A percentile compares a stretch with the other conserved stretches of the same genome.
These are phyloP conservation scores for Scheffersomyces quercinus DNA, from an alignment of 1,139 yeast species.

Conservation along the genomic window DNA sequence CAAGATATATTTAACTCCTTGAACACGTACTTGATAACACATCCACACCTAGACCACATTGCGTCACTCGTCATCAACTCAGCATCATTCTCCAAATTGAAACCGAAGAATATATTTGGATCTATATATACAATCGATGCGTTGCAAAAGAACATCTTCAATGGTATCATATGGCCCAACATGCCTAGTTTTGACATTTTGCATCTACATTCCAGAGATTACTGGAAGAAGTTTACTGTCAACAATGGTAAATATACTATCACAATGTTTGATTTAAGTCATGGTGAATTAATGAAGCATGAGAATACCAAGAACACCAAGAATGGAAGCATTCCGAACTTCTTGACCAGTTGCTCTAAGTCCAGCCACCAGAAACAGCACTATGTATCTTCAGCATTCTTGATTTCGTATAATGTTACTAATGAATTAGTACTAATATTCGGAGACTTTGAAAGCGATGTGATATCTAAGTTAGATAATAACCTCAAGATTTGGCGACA, in stretches of 20 bases:
- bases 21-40: slow-evolving; percentile 62
- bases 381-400: slow-evolving; percentile 50
- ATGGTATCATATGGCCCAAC: slow-evolving; percentile 82
- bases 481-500: slow-evolving; percentile 58
- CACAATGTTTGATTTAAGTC: slow-evolving; percentile 39
- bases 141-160: slow-evolving; percentile 60
- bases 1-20: slow-evolving; percentile 36
- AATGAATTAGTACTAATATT: slow-evolving; percentile 53
- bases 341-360: background rate
- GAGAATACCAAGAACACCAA: slow-evolving; percentile 3
- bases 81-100: slow-evolving; percentile 46
- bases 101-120: slow-evolving; percentile 52
- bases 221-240: slow-evolving; percentile 14
- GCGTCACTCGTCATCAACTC: slow-evolving; percentile 69
- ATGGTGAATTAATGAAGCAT: slow-evolving; percentile 30
- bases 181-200: slow-evolving; percentile 42
- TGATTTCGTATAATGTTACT: slow-evolving; percentile 38
- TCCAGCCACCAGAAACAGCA: slow-evolving; percentile 21
- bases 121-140: slow-evolving; percentile 52
- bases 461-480: slow-evolving; percentile 37
- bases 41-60: slow-evolving; percentile 84
- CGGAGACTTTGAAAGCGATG: slow-evolving; percentile 83
- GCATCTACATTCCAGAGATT: slow-evolving; percentile 21
- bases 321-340: slow-evolving; percentile 23
- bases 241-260: slow-evolving; percentile 22